Evolutionary conservation across 495 filamentous ascomycete species (phyloP), one percentile per base, ranked within the genome.

Genomic region (Acidiella bohemica): DNA sequence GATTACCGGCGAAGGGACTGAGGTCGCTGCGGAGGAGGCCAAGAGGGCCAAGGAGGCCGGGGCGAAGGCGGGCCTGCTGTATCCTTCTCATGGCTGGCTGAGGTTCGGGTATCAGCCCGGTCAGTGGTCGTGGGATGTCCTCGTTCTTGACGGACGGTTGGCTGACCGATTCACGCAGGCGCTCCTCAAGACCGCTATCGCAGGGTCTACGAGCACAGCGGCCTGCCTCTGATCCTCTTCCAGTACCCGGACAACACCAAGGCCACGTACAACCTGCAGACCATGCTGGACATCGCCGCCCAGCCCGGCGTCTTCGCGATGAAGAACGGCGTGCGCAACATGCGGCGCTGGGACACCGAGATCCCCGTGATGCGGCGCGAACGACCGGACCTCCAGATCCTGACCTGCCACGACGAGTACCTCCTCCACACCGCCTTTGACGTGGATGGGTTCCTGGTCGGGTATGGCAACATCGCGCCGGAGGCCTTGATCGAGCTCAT

Each of bases 181-280:
- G 58, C 58, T 4, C 58, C 58, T 10, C 58, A 61, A 33, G 57
- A 59, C 39, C 56, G 58, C 4, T 61, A 61, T 47, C 42, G 47
- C 22, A 40, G 36, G 13, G 54, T 61, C 8, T 61, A 58, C 41
- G 58, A 61, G 47, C 40, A 52, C 18, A 54, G 49, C 29, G 52
- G 47, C 13, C 50, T 61, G 4, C 58, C 58, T 2, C 38, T 61
- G 26, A 61, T 61, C 26, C 53, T 61, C 8, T 61, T 61, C 47
- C 58, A 61, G 35, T 61, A 61, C 23, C 57, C 58, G 2, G 58
- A 61, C 43, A 59, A 57, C 49, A 61, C 58, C 19, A 59, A 61
- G 32, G 58, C 58, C 4, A 56, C 49, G 14, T 61, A 61, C 30
- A 59, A 39, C 40, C 39, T 61, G 31, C 49, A 59, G 35, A 61